Conservation (phyloP, 2,329 filamentous ascomycete species). For the Dothistroma pini region DNA sequence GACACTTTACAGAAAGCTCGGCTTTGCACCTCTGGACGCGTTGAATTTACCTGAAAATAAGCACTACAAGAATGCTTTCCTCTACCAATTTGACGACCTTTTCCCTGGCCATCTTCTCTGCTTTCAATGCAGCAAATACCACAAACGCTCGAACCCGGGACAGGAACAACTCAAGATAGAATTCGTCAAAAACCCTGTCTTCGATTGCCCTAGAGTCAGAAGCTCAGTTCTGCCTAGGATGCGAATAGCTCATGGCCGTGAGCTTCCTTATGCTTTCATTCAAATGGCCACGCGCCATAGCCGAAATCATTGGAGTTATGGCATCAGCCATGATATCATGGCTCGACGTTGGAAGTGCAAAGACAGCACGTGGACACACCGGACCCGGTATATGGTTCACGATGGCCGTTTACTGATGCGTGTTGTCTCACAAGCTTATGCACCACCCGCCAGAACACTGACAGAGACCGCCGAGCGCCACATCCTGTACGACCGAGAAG, state of each 20-base stretch:
- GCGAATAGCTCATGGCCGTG: constrained; percentile 53
- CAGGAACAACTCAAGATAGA: constrained; percentile 53
- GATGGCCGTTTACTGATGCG: constrained; percentile 55
- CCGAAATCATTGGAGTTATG: constrained; percentile 47
- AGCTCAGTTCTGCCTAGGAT: constrained; percentile 51
- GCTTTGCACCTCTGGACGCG: constrained; percentile 38
- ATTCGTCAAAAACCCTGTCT: constrained; percentile 55
- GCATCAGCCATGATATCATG: constrained; percentile 47
- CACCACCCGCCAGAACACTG: constrained; percentile 44
- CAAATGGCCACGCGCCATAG: constrained; percentile 54
- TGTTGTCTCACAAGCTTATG: constrained; percentile 54
- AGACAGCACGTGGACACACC: constrained; percentile 52
- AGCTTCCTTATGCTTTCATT: constrained; percentile 56
- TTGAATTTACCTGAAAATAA: constrained; percentile 45
- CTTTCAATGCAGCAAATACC: constrained; percentile 55
- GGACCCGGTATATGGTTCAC: constrained; percentile 53
- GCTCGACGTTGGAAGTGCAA: constrained; percentile 53
- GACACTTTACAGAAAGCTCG: constrained; percentile 44
- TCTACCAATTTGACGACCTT: constrained; percentile 49
- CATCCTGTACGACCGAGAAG: constrained; percentile 57
- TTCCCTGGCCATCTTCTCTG: constrained; percentile 58
- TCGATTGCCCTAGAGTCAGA: constrained; percentile 52
- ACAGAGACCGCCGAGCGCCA: constrained; percentile 52
- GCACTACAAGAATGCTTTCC: constrained; percentile 48
- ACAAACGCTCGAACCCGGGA: constrained; percentile 52